phyloP scores from a whole-genome alignment of 208 protist species.

The Crithidia expoeki region DNA sequence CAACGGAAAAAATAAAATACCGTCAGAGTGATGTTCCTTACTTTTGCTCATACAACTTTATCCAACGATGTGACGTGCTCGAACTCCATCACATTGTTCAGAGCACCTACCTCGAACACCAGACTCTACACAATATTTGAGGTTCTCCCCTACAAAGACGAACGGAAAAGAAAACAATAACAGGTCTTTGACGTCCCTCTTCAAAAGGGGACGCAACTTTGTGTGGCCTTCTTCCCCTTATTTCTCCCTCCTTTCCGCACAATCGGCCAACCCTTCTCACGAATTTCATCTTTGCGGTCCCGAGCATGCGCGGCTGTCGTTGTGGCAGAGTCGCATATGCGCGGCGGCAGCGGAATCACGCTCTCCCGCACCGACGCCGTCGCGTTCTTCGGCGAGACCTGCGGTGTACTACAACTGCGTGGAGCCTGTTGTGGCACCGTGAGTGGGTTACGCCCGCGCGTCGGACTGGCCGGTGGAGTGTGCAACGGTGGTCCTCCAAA shows the following conservation, averaged over 20 bases:
- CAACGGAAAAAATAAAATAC: too few species aligned
- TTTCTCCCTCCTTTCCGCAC: not conserved
- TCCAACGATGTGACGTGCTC: too few species aligned
- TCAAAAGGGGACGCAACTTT: slow-evolving; percentile 10
- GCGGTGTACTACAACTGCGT: slow-evolving; percentile 15
- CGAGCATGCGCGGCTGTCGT: not conserved
- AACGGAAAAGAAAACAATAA: too few species aligned
- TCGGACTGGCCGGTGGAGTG: not conserved
- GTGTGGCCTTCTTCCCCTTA: not conserved
- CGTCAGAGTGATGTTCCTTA: too few species aligned
- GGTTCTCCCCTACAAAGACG: too few species aligned
- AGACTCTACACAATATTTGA: too few species aligned
- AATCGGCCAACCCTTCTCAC: slow-evolving; percentile 3
- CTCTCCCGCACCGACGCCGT: not conserved
- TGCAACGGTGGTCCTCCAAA: not conserved
- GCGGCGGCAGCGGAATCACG: not conserved
- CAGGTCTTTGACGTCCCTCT: too few species aligned
- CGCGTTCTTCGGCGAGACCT: slow-evolving; percentile 8
- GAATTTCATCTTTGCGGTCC: not conserved
- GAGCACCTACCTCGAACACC: too few species aligned
- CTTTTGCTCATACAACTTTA: too few species aligned
- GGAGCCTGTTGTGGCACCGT: not conserved
- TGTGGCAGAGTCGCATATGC: not conserved
- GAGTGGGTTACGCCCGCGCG: not conserved
- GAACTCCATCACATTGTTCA: too few species aligned